Base-by-base conservation (phyloP, 2,329 filamentous ascomycete species). In the Aspergillus oerlinghausenensis region DNA sequence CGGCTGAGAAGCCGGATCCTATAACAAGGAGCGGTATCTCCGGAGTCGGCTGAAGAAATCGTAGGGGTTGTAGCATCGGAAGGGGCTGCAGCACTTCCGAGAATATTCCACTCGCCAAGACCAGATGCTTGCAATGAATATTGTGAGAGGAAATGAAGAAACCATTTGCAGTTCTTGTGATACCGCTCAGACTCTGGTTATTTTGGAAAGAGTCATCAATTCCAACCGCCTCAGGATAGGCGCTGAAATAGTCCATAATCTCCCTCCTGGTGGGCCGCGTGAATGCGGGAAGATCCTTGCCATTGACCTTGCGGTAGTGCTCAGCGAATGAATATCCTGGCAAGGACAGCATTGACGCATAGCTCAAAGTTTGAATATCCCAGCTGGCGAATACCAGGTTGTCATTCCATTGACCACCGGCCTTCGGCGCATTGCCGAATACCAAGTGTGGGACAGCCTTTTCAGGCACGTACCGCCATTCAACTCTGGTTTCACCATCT, bases 1-100 rank as follows among this genome's bases (percentile, higher is more conserved):
- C 84, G 2, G 84, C 84, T 2, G 82, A 84, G 67, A 86, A 86
- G 0, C 84, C 84, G 8, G 83, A 85, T 5, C 84, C 84, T 50
- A 86, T 75, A 5, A 86, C 79, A 3, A 86, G 74, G 1, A 85
- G 65, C 0, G 82, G 80, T 3, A 65, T 61, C 4, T 60, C 29
- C 1, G 67, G 56, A 56, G 62, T 54, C 62, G 68, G 45, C 14
- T 64, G 63, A 2, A 75, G 66, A 28, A 65, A 50, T 7, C 77
- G 61, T 7, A 85, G 62, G 1, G 82, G 80, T 17, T 73, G 67
- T 3, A 84, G 73, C 9, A 80, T 64, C 1, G 77, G 74, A 9
- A 79, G 78, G 1, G 82, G 80, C 10, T 79, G 76, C 35, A 84
- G 79, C 23, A 79, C 71, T 55, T 81, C 74, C 3, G 82, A 79